Evolutionary conservation across 352 stramenopile genomes (phyloP).

Genomic region (Phytopythium litorale): DNA sequence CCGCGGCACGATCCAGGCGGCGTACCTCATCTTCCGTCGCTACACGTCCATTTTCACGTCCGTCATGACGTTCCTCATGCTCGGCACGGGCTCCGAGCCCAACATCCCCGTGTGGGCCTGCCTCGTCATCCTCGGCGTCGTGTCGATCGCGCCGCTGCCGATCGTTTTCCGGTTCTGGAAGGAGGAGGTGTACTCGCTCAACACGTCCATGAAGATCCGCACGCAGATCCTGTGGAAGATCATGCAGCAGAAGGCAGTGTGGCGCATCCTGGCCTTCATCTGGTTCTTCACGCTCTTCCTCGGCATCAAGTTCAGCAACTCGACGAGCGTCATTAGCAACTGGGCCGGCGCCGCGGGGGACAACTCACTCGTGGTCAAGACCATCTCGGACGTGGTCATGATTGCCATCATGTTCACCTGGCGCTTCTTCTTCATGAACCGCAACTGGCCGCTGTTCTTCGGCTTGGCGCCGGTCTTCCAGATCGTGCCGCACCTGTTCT

Average conservation of each 20-base stretch:
- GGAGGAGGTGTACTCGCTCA: conserved; percentile 60
- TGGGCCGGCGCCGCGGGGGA: conserved; percentile 38
- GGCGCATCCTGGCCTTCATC: conserved; percentile 62
- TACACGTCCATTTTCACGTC: conserved; percentile 49
- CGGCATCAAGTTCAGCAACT: conserved; percentile 51
- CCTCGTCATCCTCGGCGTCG: conserved; percentile 48
- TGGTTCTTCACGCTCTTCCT: conserved; percentile 59
- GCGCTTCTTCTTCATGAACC: conserved; percentile 59
- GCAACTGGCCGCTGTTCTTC: conserved; percentile 53
- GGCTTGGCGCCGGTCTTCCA: conserved; percentile 40
- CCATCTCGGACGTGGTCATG: conserved; percentile 50
- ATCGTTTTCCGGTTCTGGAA: conserved; percentile 55
- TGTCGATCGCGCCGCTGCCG: conserved; percentile 46
- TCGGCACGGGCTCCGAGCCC: conserved; percentile 28
- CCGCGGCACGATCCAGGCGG: conserved; percentile 47
- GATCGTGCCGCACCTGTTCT: conserved; percentile 46
- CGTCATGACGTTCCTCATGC: conserved; percentile 43
- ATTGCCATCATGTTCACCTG: conserved; percentile 47
- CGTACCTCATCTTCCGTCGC: conserved; percentile 63
- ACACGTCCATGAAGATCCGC: conserved; percentile 55
- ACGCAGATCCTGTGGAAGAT: conserved; percentile 71
- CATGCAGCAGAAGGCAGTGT: conserved; percentile 74
- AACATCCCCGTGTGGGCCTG: conserved; percentile 36
- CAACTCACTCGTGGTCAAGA: conserved; percentile 42
- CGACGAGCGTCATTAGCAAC: conserved; percentile 27